phyloP scores from a whole-genome alignment of 441 rosid genomes.

The Eruca vesicaria region DNA sequence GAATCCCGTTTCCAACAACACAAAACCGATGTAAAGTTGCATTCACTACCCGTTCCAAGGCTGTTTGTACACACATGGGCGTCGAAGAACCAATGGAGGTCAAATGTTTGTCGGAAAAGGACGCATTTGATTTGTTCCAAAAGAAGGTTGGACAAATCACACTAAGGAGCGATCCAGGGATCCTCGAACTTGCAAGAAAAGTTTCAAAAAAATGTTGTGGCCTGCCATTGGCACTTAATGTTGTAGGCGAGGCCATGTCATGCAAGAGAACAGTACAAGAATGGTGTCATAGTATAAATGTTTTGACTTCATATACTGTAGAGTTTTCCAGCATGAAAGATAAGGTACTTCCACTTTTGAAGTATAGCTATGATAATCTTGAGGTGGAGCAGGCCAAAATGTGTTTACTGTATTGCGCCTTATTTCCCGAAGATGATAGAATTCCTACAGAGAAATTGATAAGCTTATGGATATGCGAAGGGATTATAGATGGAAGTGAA shows the following conservation, averaged over 20 bases:
- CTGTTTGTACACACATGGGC: background rate
- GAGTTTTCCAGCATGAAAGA: constrained; percentile 10
- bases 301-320: background rate
- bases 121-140: background rate
- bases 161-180: background rate
- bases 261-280: constrained; percentile 10
- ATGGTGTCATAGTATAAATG: background rate
- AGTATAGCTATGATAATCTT: constrained; percentile 35
- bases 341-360: constrained; percentile 22
- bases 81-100: background rate
- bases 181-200: background rate
- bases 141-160: background rate
- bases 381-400: background rate
- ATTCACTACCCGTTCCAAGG: background rate
- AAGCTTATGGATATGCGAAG: background rate
- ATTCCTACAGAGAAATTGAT: background rate
- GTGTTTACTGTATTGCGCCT: constrained; percentile 13
- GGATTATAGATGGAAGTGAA: background rate
- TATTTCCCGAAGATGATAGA: constrained; percentile 26
- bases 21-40: background rate
- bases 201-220: constrained; percentile 13
- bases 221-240: constrained; percentile 18
- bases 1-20: background rate
- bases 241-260: constrained; percentile 17
- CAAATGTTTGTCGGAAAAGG: background rate